Percentiles rank a stretch among this genome's conserved stretches.
phyloP scores from a whole-genome alignment of 2,329 filamentous ascomycete species.

The Colletotrichum echinochloae region DNA sequence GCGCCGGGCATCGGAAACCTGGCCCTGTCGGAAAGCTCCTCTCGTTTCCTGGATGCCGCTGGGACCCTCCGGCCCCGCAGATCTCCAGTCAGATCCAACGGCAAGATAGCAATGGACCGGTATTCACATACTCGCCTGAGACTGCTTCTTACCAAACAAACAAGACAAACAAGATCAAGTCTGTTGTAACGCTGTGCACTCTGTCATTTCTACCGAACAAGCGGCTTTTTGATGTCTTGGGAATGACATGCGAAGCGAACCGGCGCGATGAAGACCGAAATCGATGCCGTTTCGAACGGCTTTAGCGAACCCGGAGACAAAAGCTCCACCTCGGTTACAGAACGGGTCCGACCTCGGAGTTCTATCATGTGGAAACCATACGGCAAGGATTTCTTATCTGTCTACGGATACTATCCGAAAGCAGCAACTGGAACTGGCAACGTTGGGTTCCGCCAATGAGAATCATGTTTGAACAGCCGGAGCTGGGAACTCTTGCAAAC shows the following conservation, averaged over 20 bases:
- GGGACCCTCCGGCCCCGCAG: slow-evolving; percentile 26
- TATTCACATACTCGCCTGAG: neutral
- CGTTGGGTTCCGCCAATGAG: neutral
- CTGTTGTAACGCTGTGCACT: too few species aligned
- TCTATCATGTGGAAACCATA: neutral
- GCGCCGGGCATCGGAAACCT: slow-evolving; percentile 30
- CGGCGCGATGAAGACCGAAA: neutral
- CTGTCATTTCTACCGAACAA: neutral
- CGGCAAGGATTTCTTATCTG: slow-evolving; percentile 26
- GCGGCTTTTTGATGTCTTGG: neutral
- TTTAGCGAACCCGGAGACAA: too few species aligned
- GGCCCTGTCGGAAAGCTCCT: slow-evolving; percentile 9
- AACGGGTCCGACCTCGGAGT: neutral
- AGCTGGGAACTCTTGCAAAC: neutral
- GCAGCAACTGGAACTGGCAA: neutral
- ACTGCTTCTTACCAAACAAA: too few species aligned
- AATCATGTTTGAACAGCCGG: neutral
- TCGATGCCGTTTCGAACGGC: neutral
- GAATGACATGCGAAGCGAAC: neutral
- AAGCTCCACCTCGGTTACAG: neutral
- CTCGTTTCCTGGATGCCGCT: neutral
- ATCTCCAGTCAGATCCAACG: slow-evolving; percentile 4
- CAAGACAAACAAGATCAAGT: neutral
- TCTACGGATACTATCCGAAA: slow-evolving; percentile 27
- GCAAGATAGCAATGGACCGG: slow-evolving; percentile 19